These are phyloP conservation scores for Ochromonas danica DNA, from an alignment of 108 stramenopile genomes.

Conservation along the genomic window DNA sequence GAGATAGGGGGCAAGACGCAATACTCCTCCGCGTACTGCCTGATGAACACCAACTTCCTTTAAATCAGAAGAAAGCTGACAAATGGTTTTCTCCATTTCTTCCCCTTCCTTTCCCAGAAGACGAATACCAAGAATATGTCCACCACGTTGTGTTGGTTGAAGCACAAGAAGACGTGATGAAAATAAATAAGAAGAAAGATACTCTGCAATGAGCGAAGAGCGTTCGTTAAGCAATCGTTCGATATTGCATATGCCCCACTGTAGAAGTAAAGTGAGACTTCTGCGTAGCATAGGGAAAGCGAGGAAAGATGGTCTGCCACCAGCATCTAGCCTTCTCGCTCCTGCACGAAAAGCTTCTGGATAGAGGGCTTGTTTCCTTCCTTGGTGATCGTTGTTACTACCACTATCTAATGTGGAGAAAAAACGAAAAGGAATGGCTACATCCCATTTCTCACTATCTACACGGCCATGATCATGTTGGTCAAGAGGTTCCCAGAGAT, in stretches of 20 bases:
- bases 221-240: not conserved
- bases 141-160: not conserved
- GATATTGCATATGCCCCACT: no score
- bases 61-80: no score
- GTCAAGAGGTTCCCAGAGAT: constrained; percentile 1
- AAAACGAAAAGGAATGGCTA: not conserved
- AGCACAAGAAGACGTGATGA: not conserved
- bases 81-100: not conserved
- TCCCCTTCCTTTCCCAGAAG: not conserved
- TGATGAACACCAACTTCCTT: not conserved
- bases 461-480: not conserved
- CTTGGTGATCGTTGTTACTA: not conserved
- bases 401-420: not conserved
- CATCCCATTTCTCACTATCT: constrained; percentile 8
- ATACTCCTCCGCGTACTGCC: not conserved
- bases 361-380: no score
- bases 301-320: not conserved
- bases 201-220: not conserved
- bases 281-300: not conserved
- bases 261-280: not conserved
- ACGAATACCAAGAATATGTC: not conserved
- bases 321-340: not conserved
- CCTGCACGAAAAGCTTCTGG: not conserved
- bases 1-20: not conserved
- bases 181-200: not conserved